Evolutionary conservation across 805 yeast species (phyloP), one percentile per base, ranked within the genome.

Genomic region (Saturnispora besseyi): DNA sequence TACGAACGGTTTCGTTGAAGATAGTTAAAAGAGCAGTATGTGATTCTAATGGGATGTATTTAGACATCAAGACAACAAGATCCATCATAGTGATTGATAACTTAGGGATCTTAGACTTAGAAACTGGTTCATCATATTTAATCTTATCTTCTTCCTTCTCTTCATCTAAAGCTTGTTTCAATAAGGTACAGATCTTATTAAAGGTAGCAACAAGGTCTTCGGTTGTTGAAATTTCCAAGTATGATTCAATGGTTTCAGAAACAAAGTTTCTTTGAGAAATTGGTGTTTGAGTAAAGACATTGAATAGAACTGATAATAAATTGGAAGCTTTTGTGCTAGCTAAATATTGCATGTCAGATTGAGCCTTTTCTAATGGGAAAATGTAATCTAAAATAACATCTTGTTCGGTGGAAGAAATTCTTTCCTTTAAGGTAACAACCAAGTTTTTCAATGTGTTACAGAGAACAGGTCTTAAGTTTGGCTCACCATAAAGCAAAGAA

Each of bases 31-130:
- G 72, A 0, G 95, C 87, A 59, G 76, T 74, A 66, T 87, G 85
- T 4, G 84, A 77, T 2, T 81, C 62, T 30, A 66, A 67, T 7
- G 96, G 95, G 32, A 93, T 80, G 60, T 84, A 87, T 59, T 86
- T 85, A 28, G 91, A 78, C 87, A 95, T 84, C 29, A 86, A 80
- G 45, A 89, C 95, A 48, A 89, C 76, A 51, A 93, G 74, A 63
- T 93, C 99, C 84, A 91, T 77, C 87, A 95, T 82, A 15, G 96
- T 88, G 38, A 86, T 80, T 55, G 88, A 78, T 55, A 82, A 68
- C 46, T 78, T 74, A 24, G 84, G 78, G 18, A 71, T 62, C 10
- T 62, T 67, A 11, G 60, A 55, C 46, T 69, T 60, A 36, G 59
- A 56, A n/a, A 55, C 55, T 22, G 67, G 65, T 13, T 60, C 67